A percentile compares a stretch with the other conserved stretches of the same genome.
phyloP scores from a whole-genome alignment of 129 eudicot genomes.

The Deinandra increscens region DNA sequence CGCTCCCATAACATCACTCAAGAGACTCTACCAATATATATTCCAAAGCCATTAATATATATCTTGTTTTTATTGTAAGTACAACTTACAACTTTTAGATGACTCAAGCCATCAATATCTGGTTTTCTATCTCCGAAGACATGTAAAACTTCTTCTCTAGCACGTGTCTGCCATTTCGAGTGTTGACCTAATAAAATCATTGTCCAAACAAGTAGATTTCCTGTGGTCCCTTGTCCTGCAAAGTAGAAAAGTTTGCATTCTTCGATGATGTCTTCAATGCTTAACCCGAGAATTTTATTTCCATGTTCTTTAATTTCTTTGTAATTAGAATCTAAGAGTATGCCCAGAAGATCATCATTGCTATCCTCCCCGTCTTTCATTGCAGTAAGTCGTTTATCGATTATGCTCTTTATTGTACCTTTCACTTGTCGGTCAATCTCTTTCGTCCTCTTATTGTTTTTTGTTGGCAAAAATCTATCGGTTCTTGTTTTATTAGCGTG shows the following conservation, averaged over 20 bases:
- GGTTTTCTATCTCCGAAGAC: constrained; percentile 21
- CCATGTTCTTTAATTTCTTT: constrained; percentile 21
- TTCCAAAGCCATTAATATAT: too few species aligned
- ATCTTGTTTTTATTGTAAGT: too few species aligned
- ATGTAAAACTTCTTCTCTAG: constrained; percentile 31
- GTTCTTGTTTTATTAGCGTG: not conserved
- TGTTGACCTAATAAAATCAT: constrained; percentile 31
- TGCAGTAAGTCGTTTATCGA: constrained; percentile 23
- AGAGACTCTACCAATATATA: too few species aligned
- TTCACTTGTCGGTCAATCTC: constrained; percentile 16
- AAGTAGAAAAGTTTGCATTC: constrained; percentile 32
- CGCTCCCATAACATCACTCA: too few species aligned
- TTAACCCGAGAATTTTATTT: constrained; percentile 15
- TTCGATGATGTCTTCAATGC: constrained; percentile 32
- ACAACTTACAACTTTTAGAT: constrained; percentile 26
- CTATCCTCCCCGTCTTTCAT: constrained; percentile 12
- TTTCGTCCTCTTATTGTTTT: constrained; percentile 30
- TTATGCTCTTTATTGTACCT: constrained; percentile 15
- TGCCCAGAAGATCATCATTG: constrained; percentile 28
- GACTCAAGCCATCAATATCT: constrained; percentile 24
- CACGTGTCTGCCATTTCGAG: constrained; percentile 25
- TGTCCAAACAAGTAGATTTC: constrained; percentile 29
- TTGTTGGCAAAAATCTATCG: constrained; percentile 25
- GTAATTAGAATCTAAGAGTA: constrained; percentile 32
- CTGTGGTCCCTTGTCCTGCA: constrained; percentile 31